Base-by-base conservation (phyloP, 1,284 basidiomycete species). In the Tilletia indica region DNA sequence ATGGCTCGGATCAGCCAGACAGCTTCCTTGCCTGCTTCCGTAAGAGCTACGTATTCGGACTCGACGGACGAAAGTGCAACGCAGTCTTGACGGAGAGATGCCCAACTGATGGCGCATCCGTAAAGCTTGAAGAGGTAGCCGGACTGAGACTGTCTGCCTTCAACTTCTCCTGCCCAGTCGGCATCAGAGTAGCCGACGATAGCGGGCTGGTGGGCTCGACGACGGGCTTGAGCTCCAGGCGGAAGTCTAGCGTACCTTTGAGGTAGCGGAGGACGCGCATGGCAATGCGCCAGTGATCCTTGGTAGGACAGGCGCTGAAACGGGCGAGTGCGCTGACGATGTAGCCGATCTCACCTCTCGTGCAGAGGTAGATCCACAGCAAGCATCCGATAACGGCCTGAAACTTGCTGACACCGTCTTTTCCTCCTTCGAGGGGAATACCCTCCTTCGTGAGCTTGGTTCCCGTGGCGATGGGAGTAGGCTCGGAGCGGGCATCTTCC, bases 31-130 rank as follows among this genome's bases (percentile, higher is more conserved):
- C 25, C 58, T 25, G 58, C 58, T 63, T 63, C 58, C 16, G 58
- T 63, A 38, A 63, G 58, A 34, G 58, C 58, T 34, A 63, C 34
- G 58, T 63, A 63, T 19, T 63, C 58, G 12, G 58, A 63, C 58
- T 63, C 58, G 12, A 38, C 36, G 31, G 58, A 63, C 4, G 58
- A 63, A 2, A 63, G 58, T 14, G 58, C 5, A 4, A 63, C 58
- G 58, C 58, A 63, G 25, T 25, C 34, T 36, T 63, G 58, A 25
- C 25, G 58, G 25, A 63, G 51, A 9, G 51, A 54, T 11, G 19
- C 21, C 51, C 51, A 54, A 19, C 21, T 54, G 51, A 54, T 19
- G 25, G 58, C 31, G 5, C 25, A 25, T 12, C 58, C 58, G 36
- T 63, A 38, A 1, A 63, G 58, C 58, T 34, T 25, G 58, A 63